Base-by-base conservation (phyloP, 352 stramenopile genomes). In the Globisporangium paddicum region DNA sequence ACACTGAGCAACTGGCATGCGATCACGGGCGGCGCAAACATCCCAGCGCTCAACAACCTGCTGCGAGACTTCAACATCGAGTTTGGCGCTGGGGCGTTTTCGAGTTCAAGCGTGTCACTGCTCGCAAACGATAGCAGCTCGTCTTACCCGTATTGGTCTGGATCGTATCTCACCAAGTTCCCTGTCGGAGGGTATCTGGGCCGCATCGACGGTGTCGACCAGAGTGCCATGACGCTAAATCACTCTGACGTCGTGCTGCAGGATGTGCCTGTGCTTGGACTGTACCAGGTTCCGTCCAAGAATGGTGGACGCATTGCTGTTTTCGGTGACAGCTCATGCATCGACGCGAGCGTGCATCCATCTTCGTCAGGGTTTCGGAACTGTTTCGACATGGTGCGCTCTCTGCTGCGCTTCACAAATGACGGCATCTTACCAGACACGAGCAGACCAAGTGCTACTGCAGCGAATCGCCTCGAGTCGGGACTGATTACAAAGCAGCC, bases 1-100 rank as follows among this genome's bases (percentile, higher is more conserved):
- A 95, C 86, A 16, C 63, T 92, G 30, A 91, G 79, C 49, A 71
- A 81, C n/a, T 95, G 86, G 86, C 69, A 69, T 19, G 75, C 86
- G n/a, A 76, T 89, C 58, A 90, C 79, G 0, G 86, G 86, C 21
- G 86, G 83, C 3, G 71, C 86, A 10, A 95, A 95, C 47, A 64
- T 95, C 6, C 83, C 82, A 2, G 86, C 78, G 1, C 68, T 95
- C 40, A 93, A 95, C 49, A 60, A 56, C 1, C 64, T 95, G 7
- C 47, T 95, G 5, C 55, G 65, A 0, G 75, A 79, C 32, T 93
- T 92, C 48, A 74, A 79, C 60, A 86, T 93, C 26, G 68, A 77
- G 16, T 77, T 95, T 37, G 84, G 75, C 23, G 62, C 85, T 30
- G 69, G 71, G 30, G 77, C 84, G 9, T 66, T 86, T 14, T 84